phyloP scores from a whole-genome alignment of 331 rosid genomes.

The Stylosanthes scabra region DNA sequence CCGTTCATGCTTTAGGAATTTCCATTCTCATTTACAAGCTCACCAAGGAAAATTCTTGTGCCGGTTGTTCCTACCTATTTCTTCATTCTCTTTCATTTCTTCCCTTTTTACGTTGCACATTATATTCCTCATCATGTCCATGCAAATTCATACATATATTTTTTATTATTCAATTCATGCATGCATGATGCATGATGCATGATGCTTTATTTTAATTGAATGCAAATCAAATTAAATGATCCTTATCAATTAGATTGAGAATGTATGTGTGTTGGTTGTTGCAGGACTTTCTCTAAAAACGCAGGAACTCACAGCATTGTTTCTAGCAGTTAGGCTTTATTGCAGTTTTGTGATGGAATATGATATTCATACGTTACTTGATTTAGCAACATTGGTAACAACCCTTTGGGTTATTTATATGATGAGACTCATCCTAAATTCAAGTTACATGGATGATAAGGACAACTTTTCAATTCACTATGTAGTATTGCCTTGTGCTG shows the following conservation, averaged over 20 bases:
- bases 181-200: too few relatives aligned
- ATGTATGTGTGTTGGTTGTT: too few relatives aligned
- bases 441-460: slow-evolving; percentile 80
- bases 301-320: slow-evolving; percentile 73
- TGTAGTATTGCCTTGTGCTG: slow-evolving; percentile 61
- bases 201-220: too few relatives aligned
- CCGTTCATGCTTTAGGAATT: slow-evolving; percentile 61
- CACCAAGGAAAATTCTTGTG: slow-evolving; percentile 62
- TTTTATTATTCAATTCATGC: too few relatives aligned
- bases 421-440: slow-evolving; percentile 69
- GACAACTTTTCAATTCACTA: slow-evolving; percentile 69
- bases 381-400: slow-evolving; percentile 67
- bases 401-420: slow-evolving; percentile 76
- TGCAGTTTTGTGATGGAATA: slow-evolving; percentile 81
- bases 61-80: slow-evolving; percentile 42
- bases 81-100: background rate
- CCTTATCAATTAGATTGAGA: too few relatives aligned
- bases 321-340: slow-evolving; percentile 72
- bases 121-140: too few relatives aligned
- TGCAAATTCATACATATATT: too few relatives aligned
- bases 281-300: slow-evolving; percentile 61
- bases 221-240: too few relatives aligned
- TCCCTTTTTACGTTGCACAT: background rate
- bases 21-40: slow-evolving; percentile 60
- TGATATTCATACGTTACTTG: slow-evolving; percentile 77